Base-by-base conservation (phyloP, 441 rosid genomes). In the Pelargonium fulgidum region DNA sequence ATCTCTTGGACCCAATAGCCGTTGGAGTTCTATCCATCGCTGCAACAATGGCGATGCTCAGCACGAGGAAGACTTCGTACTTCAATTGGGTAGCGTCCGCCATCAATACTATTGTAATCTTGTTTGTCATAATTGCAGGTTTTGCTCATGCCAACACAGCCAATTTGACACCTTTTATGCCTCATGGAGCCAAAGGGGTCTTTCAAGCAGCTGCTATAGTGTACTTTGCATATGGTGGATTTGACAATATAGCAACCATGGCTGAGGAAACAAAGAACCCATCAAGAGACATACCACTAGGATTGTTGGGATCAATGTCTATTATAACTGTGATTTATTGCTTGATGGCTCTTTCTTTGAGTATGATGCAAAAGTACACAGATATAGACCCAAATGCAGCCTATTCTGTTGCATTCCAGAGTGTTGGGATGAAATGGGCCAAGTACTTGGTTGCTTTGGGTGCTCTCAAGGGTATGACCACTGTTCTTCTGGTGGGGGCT, bases 361-460 rank as follows among this genome's bases (percentile, higher is more conserved):
- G 86, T 24, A 75, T 73, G 84, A 87, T 93, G 96, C 89, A 85
- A 47, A 93, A 87, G 64, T 93, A 93, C 72, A 76, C 83, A 3
- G 83, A 88, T 10, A 93, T 91, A 24, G 95, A 91, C 76, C 76
- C 73, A 26, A 82, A 86, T 74, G 97, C 98, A 3, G 95, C 96
- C 0, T 93, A 83, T 67, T 87, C 96, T 0, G 91, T 89, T 44
- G 96, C 92, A 71, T 91, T 89, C 72, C 63, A 72, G 19, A 90
- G 88, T 74, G 88, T 89, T 66, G 98, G 98, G 54, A 88, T 91
- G 97, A 86, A 83, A 42, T 93, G 98, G 98, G 97, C 92, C 0
- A 88, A 86, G 84, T 89, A 87, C 70, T 71, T 93, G 48, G 97
- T 93, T 61, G 84, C 93, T 69, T 66, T 89, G 45, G 85, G 96